Evolutionary conservation across 2,329 filamentous ascomycete species (phyloP).

Genomic region (Aspergillus sp.): DNA sequence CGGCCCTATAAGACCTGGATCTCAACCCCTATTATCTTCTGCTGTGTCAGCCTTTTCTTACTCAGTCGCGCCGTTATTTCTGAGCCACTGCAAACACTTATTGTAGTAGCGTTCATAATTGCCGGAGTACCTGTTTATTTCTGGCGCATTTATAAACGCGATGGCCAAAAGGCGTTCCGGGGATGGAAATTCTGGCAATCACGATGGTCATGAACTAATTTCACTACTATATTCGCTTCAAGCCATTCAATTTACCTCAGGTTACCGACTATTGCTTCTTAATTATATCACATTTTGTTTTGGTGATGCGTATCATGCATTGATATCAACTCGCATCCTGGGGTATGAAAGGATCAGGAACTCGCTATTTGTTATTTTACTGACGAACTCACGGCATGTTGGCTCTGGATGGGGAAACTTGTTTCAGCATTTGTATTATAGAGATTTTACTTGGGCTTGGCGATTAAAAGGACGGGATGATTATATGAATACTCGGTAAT

Average conservation of each 20-base stretch:
- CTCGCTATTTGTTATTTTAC: constrained; percentile 5
- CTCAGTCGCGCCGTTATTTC: constrained; percentile 86
- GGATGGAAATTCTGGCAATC: constrained; percentile 48
- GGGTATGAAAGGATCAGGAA: constrained; percentile 3
- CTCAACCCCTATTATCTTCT: constrained; percentile 94
- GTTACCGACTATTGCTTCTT: not conserved
- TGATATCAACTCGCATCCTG: constrained; percentile 3
- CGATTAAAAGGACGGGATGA: not conserved
- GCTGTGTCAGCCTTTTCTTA: constrained; percentile 92
- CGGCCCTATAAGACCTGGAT: constrained; percentile 96
- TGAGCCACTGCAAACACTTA: constrained; percentile 83
- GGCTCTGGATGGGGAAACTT: not conserved
- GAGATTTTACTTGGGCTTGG: not conserved
- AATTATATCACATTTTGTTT: not conserved
- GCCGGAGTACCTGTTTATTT: constrained; percentile 86
- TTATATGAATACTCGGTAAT: not conserved
- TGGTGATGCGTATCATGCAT: not conserved
- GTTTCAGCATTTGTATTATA: constrained; percentile 4
- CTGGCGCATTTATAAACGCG: constrained; percentile 72
- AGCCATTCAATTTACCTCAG: not conserved
- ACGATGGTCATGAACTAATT: constrained; percentile 11
- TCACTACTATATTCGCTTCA: not conserved
- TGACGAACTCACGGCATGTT: not conserved
- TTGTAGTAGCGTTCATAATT: constrained; percentile 81
- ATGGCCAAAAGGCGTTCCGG: constrained; percentile 41